phyloP scores from a whole-genome alignment of 1,284 basidiomycete species.

The Trichosporon sp. region DNA sequence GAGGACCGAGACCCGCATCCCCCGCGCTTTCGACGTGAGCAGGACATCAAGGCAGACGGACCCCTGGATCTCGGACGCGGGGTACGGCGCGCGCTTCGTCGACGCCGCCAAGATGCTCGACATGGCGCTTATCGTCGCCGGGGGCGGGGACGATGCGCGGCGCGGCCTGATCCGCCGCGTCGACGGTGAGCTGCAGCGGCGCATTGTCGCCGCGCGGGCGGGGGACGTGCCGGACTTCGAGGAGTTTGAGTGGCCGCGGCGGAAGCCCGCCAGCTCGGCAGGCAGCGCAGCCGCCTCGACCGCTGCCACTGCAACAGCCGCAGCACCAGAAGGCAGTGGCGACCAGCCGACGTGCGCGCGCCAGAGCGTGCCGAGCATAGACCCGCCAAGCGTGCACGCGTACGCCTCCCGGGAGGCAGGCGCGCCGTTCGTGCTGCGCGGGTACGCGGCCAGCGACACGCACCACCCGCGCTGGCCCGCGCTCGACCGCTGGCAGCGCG shows the following conservation, averaged over 20 bases:
- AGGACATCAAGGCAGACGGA: not conserved
- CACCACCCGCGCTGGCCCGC: slow-evolving; percentile 60
- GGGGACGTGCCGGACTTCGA: slow-evolving; percentile 8
- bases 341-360: slow-evolving; percentile 17
- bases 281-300: no score
- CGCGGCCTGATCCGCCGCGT: slow-evolving; percentile 40
- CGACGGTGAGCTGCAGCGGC: slow-evolving; percentile 50
- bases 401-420: slow-evolving; percentile 54
- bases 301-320: no score
- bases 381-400: slow-evolving; percentile 57
- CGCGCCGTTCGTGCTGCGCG: slow-evolving; percentile 68
- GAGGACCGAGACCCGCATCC: not conserved
- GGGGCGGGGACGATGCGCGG: slow-evolving; percentile 62
- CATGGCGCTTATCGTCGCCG: slow-evolving; percentile 75
- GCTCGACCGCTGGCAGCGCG: slow-evolving; percentile 60
- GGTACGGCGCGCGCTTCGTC: not conserved
- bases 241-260: slow-evolving; percentile 57
- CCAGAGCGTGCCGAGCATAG: slow-evolving; percentile 45
- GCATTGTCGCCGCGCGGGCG: not conserved
- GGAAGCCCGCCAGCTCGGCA: no score
- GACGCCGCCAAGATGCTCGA: slow-evolving; percentile 61
- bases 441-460: slow-evolving; percentile 59
- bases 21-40: not conserved
- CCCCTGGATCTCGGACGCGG: slow-evolving; percentile 13
- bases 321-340: slow-evolving; percentile 38